A percentile compares a stretch with the other conserved stretches of the same genome.
Evolutionary conservation across 192 early-diverging fungal species (phyloP).

Genomic region (Linderina pennispora): DNA sequence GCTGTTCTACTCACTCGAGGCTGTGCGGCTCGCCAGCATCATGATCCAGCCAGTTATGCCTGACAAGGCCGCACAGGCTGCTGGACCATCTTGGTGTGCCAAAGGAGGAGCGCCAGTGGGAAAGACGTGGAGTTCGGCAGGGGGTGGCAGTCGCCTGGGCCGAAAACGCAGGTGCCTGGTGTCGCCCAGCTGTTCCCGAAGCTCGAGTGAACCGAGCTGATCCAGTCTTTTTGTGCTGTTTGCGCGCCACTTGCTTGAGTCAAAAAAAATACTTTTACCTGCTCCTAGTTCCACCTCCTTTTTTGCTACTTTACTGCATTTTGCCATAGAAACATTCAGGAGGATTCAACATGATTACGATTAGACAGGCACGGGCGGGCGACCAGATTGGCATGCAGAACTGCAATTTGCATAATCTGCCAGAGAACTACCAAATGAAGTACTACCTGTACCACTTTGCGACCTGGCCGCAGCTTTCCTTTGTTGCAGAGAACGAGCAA

Average conservation of each 20-base stretch:
- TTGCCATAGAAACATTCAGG: not conserved
- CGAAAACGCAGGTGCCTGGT: not conserved
- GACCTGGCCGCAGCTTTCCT: constrained; percentile 90
- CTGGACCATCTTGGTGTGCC: constrained; percentile 61
- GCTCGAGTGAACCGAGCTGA: constrained; percentile 8
- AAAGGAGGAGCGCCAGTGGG: constrained; percentile 54
- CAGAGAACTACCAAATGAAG: constrained; percentile 99
- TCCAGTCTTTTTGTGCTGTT: constrained; percentile 3
- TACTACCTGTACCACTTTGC: constrained; percentile 87
- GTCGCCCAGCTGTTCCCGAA: constrained; percentile 34
- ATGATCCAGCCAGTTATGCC: constrained; percentile 87
- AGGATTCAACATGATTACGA: constrained; percentile 27
- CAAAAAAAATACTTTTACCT: too few species aligned
- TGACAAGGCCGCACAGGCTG: constrained; percentile 55
- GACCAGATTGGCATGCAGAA: constrained; percentile 82
- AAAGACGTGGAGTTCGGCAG: constrained; percentile 49
- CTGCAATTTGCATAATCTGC: constrained; percentile 95
- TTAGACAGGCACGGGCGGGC: constrained; percentile 30
- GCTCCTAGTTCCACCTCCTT: too few species aligned
- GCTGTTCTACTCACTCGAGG: constrained; percentile 71
- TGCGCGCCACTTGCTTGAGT: too few species aligned
- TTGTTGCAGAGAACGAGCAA: constrained; percentile 88
- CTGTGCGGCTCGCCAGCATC: constrained; percentile 64
- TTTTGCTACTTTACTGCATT: not conserved
- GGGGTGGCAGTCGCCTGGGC: constrained; percentile 48